A percentile compares a stretch with the other conserved stretches of the same genome.
phyloP scores from a whole-genome alignment of 805 yeast genomes.

The Debaryomyces prosopidis region DNA sequence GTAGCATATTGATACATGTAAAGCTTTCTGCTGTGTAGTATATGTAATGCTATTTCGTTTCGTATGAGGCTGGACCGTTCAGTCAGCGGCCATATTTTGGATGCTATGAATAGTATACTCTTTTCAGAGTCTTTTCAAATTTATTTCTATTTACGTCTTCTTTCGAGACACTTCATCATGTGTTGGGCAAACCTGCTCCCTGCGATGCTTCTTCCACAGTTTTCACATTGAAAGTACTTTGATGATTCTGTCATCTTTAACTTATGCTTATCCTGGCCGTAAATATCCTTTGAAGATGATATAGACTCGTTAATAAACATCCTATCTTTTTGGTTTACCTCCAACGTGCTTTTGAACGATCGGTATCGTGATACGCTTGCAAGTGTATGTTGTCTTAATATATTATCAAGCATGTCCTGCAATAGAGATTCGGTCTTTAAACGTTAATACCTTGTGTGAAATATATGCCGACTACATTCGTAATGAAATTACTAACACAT shows the following conservation, averaged over 20 bases:
- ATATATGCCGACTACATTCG: neutral
- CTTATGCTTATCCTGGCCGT: slow-evolving; percentile 50
- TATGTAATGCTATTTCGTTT: no score
- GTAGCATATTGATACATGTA: no score
- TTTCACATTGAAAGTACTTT: slow-evolving; percentile 71
- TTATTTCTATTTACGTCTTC: slow-evolving; percentile 40
- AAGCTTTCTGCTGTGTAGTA: no score
- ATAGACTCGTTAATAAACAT: slow-evolving; percentile 12
- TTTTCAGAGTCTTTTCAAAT: slow-evolving; percentile 8
- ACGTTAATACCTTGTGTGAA: slow-evolving; percentile 10
- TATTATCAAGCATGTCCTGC: slow-evolving; percentile 31
- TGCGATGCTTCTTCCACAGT: slow-evolving; percentile 84
- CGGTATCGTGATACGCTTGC: slow-evolving; percentile 22
- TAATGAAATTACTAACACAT: slow-evolving; percentile 5
- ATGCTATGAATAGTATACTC: no score
- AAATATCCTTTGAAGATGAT: slow-evolving; percentile 40
- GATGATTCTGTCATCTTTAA: slow-evolving; percentile 45
- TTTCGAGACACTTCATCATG: slow-evolving; percentile 83
- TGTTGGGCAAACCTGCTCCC: slow-evolving; percentile 94
- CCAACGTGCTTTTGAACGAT: slow-evolving; percentile 17
- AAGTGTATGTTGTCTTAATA: slow-evolving; percentile 33
- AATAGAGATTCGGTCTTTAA: slow-evolving; percentile 40
- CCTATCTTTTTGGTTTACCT: slow-evolving; percentile 13
- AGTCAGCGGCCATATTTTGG: no score
- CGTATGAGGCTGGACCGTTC: no score